phyloP scores from a whole-genome alignment of 805 yeast species.

The Candida sphagnicola region DNA sequence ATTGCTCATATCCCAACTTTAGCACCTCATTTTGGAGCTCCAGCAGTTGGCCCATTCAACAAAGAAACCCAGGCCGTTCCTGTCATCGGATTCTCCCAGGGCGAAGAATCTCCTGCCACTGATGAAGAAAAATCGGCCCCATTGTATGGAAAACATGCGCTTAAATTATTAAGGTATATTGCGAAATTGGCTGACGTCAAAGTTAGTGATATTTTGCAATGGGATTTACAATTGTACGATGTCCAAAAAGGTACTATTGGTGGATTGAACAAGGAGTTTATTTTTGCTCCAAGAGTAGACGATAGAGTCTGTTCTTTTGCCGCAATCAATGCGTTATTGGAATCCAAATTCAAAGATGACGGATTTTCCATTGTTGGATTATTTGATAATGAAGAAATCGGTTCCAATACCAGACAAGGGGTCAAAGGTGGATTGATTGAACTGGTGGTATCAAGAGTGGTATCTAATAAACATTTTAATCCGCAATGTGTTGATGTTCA shows the following conservation, averaged over 20 bases:
- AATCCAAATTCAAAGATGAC: conserved; percentile 20
- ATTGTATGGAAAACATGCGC: conserved; percentile 62
- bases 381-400: conserved; percentile 81
- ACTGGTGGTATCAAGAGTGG: conserved; percentile 54
- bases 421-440: conserved; percentile 76
- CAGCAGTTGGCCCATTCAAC: conserved; percentile 68
- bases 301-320: conserved; percentile 80
- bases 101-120: conserved; percentile 44
- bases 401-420: conserved; percentile 77
- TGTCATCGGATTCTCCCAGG: conserved; percentile 56
- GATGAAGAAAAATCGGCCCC: conserved; percentile 63
- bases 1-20: conserved; percentile 79
- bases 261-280: conserved; percentile 71
- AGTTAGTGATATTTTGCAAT: conserved; percentile 59
- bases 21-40: conserved; percentile 83
- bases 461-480: conserved; percentile 25
- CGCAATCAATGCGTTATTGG: conserved; percentile 53
- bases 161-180: conserved; percentile 63
- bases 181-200: conserved; percentile 56
- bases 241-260: conserved; percentile 77
- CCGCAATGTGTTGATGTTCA: conserved; percentile 15
- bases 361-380: conserved; percentile 58
- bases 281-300: conserved; percentile 80
- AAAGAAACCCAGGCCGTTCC: conserved; percentile 77
- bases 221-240: conserved; percentile 78